phyloP scores from a whole-genome alignment of 805 yeast species.

The Priceomyces haplophilus region DNA sequence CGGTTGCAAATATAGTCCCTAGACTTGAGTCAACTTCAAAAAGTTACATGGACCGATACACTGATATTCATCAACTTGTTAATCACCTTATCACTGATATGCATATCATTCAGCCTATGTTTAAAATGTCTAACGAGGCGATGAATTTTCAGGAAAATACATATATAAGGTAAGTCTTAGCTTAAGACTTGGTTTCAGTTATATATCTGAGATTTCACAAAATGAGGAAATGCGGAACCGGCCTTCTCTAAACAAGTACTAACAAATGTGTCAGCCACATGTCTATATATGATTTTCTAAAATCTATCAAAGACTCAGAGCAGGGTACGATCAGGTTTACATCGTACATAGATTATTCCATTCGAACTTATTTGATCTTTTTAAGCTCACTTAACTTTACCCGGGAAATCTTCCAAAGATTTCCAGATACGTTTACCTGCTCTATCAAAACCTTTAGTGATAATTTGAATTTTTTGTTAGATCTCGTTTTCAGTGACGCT shows the following conservation, averaged over 20 bases:
- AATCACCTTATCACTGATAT: slow-evolving; percentile 3
- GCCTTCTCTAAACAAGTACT: not conserved
- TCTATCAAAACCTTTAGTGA: slow-evolving; percentile 4
- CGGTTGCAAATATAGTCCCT: not conserved
- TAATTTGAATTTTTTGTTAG: slow-evolving; percentile 7
- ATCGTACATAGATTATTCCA: slow-evolving; percentile 2
- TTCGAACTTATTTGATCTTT: slow-evolving; percentile 4
- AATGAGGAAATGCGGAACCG: not conserved
- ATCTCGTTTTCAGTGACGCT: not conserved
- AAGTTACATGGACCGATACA: not conserved
- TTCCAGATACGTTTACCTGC: slow-evolving; percentile 4
- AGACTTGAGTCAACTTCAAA: not conserved
- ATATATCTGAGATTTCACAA: not conserved
- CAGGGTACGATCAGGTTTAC: not conserved
- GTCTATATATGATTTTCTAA: slow-evolving; percentile 4
- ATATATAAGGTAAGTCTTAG: slow-evolving; percentile 1
- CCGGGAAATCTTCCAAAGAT: slow-evolving; percentile 2
- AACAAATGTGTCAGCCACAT: slow-evolving; percentile 4
- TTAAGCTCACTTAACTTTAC: slow-evolving; percentile 5
- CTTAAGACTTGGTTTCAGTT: not conserved
- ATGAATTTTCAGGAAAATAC: slow-evolving; percentile 4
- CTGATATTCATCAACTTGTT: slow-evolving; percentile 1
- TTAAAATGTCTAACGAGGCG: not conserved
- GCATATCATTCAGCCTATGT: slow-evolving; percentile 4
- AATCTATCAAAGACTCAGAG: not conserved